phyloP scores from a whole-genome alignment of 352 stramenopile genomes.

The Pythium insidiosum region DNA sequence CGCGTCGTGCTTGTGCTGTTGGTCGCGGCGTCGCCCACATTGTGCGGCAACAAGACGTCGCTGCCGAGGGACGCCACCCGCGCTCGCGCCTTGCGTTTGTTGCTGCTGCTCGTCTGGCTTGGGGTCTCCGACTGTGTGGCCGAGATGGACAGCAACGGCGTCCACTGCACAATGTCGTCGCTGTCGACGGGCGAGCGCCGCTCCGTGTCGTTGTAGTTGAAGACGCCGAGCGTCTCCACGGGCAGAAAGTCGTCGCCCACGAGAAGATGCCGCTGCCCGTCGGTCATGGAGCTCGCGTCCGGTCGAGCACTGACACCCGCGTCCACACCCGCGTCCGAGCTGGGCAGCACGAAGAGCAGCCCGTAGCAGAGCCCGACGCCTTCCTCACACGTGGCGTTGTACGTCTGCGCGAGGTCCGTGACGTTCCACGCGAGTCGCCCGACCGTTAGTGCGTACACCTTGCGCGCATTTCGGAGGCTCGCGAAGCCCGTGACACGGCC shows the following conservation, averaged over 20 bases:
- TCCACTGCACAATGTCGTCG: too few relatives aligned
- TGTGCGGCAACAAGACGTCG: conserved; percentile 24
- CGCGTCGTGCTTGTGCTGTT: conserved; percentile 8
- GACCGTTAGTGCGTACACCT: conserved; percentile 37
- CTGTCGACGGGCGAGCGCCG: conserved; percentile 10
- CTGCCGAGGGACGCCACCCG: too few relatives aligned
- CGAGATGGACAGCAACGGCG: neutral
- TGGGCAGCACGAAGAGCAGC: conserved; percentile 20
- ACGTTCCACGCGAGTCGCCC: conserved; percentile 26
- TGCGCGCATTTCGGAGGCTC: conserved; percentile 27
- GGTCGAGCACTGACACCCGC: neutral
- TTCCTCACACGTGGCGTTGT: conserved; percentile 24
- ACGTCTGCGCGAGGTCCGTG: conserved; percentile 25
- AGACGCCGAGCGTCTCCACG: conserved; percentile 19
- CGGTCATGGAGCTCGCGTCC: neutral
- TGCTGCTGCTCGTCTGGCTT: conserved; percentile 14
- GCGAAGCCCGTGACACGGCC: conserved; percentile 5
- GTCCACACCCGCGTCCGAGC: conserved; percentile 1
- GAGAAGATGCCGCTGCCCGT: conserved; percentile 19
- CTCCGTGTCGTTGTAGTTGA: conserved; percentile 27
- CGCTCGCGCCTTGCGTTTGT: too few relatives aligned
- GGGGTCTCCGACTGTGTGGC: conserved; percentile 24
- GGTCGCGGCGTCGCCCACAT: conserved; percentile 8
- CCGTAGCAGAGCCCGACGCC: conserved; percentile 17
- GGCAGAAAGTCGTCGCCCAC: conserved; percentile 32